A percentile compares a stretch with the other conserved stretches of the same genome.
Conservation (phyloP, 2,329 filamentous ascomycete species). For the Kalmusia sp. region DNA sequence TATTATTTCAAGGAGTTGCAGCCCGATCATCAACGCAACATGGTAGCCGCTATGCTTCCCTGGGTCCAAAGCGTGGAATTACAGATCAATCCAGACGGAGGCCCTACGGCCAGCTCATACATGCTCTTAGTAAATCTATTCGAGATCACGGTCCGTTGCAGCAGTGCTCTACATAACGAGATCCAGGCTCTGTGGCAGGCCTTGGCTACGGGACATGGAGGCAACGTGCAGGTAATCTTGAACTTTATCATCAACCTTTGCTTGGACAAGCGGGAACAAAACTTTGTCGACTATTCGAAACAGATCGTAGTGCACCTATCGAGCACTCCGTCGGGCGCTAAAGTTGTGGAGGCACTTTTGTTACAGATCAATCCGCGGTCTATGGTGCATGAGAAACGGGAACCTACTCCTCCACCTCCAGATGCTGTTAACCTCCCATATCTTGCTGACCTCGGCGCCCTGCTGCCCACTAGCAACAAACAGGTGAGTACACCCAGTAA, state of each 20-base stretch:
- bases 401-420: slow-evolving; percentile 61
- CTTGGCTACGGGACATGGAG: slow-evolving; percentile 88
- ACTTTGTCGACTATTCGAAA: slow-evolving; percentile 97
- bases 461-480: slow-evolving; percentile 40
- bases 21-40: slow-evolving; percentile 84
- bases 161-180: slow-evolving; percentile 88
- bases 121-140: slow-evolving; percentile 94
- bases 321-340: slow-evolving; percentile 81
- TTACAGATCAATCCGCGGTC: slow-evolving; percentile 91
- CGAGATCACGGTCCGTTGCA: slow-evolving; percentile 94
- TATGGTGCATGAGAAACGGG: slow-evolving; percentile 91
- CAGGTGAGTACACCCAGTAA: slow-evolving; percentile 24
- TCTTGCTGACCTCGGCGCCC: slow-evolving; percentile 66
- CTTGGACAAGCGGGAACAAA: slow-evolving; percentile 91
- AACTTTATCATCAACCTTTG: slow-evolving; percentile 97
- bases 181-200: slow-evolving; percentile 98
- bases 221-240: slow-evolving; percentile 91
- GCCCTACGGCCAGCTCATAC: slow-evolving; percentile 89
- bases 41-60: slow-evolving; percentile 91
- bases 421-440: slow-evolving; percentile 83
- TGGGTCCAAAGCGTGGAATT: slow-evolving; percentile 97
- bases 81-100: slow-evolving; percentile 88
- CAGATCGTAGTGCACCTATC: slow-evolving; percentile 97
- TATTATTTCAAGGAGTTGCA: slow-evolving; percentile 89
- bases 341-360: slow-evolving; percentile 92